Conservation (phyloP, 192 early-diverging fungal genomes). For the Martensiomyces pterosporus region DNA sequence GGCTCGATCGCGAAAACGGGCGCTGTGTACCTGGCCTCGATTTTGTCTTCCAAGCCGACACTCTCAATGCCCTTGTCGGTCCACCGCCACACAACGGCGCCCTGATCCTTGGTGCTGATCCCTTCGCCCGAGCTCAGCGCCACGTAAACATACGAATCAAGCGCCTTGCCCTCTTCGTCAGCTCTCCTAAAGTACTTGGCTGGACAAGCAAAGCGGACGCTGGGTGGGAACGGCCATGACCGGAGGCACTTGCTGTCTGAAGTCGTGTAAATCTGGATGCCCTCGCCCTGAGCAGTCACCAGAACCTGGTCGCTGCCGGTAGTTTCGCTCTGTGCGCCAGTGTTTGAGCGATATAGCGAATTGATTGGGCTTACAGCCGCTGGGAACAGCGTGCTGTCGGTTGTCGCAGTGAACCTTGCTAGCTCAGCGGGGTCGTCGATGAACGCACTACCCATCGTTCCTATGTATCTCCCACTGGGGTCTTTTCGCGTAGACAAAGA, state of each 20-base stretch:
- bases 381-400: conserved; percentile 30
- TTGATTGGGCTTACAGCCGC: conserved; percentile 42
- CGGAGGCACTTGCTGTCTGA: conserved; percentile 48
- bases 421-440: conserved; percentile 43
- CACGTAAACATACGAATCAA: conserved; percentile 32
- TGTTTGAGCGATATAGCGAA: conserved; percentile 11
- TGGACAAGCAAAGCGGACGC: conserved; percentile 45
- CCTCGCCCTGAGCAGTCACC: conserved; percentile 39
- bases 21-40: conserved; percentile 8
- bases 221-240: conserved; percentile 48
- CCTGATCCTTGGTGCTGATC: conserved; percentile 4
- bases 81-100: conserved; percentile 45
- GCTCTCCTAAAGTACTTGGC: conserved; percentile 31
- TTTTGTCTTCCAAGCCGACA: conserved; percentile 42
- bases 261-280: conserved; percentile 43
- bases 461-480: too few relatives aligned
- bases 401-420: conserved; percentile 40
- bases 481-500: too few relatives aligned
- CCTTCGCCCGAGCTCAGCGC: conserved; percentile 28
- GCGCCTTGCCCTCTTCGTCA: conserved; percentile 5
- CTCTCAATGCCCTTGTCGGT: conserved; percentile 43
- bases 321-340: neutral
- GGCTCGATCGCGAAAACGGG: conserved; percentile 36
- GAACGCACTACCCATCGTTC: conserved; percentile 19
- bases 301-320: conserved; percentile 25